These are phyloP conservation scores for Bryoerythrophyllum caledonicum DNA, from an alignment of 225 moss, liverwort and hornwort species.

Conservation along the genomic window DNA sequence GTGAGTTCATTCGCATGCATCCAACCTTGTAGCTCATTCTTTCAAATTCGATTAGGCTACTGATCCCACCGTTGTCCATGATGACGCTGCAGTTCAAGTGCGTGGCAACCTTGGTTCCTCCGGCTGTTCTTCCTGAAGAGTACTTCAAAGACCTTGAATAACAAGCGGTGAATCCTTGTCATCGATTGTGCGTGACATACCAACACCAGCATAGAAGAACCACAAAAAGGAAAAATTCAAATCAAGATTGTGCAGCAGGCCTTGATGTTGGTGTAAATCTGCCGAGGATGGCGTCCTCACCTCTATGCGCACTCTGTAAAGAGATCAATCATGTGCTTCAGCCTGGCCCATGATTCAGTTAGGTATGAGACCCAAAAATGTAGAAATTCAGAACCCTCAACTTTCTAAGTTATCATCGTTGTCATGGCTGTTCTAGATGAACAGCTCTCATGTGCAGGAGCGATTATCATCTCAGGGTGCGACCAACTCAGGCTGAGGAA, in stretches of 20 bases:
- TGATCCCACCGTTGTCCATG: background rate
- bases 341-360: conserved; percentile 30
- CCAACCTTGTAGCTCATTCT: background rate
- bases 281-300: conserved; percentile 26
- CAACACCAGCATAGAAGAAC: conserved; percentile 31
- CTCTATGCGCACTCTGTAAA: conserved; percentile 26
- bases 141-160: conserved; percentile 62
- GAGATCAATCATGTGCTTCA: conserved; percentile 42
- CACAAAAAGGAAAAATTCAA: conserved; percentile 23
- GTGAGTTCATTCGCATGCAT: background rate
- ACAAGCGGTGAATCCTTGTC: conserved; percentile 30
- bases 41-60: too few relatives aligned
- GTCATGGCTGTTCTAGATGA: conserved; percentile 19
- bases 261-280: conserved; percentile 27
- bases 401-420: conserved; percentile 36
- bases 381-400: conserved; percentile 27
- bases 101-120: conserved; percentile 50
- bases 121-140: conserved; percentile 47
- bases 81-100: conserved; percentile 54
- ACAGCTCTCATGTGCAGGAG: conserved; percentile 28
- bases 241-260: conserved; percentile 37
- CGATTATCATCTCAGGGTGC: conserved; percentile 10
- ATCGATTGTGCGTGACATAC: conserved; percentile 22
- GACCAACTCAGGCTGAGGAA: conserved; percentile 26
- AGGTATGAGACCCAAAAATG: conserved; percentile 14